Percentiles rank a stretch among this genome's conserved stretches.
These are phyloP conservation scores for Samsoniella hepiali DNA, from an alignment of 2,329 filamentous ascomycete genomes.

Conservation along the genomic window DNA sequence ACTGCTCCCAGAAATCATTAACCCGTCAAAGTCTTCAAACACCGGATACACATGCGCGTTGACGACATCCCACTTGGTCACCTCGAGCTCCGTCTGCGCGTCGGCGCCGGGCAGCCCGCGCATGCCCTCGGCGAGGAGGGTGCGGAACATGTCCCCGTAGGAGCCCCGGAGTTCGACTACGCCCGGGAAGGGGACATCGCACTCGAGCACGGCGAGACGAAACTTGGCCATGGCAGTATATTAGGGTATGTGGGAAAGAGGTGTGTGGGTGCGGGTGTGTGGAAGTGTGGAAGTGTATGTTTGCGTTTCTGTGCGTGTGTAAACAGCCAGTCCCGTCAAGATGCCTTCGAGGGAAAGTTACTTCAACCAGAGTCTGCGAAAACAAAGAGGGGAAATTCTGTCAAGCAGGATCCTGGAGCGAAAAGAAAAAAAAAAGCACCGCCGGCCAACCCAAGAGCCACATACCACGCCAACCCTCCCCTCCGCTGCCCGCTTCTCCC, in stretches of 20 bases:
- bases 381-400: constrained; percentile 2
- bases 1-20: constrained; percentile 36
- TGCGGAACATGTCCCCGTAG: constrained; percentile 33
- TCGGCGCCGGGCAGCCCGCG: constrained; percentile 23
- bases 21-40: constrained; percentile 28
- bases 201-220: constrained; percentile 29
- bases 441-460: constrained; percentile 1
- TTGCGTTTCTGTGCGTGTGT: not conserved
- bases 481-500: not conserved
- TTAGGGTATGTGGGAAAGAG: not conserved
- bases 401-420: not conserved
- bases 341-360: not conserved
- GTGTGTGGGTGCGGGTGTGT: not conserved
- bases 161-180: constrained; percentile 27
- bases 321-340: not conserved
- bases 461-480: not conserved
- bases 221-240: constrained; percentile 22
- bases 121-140: constrained; percentile 28
- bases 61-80: constrained; percentile 33
- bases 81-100: constrained; percentile 23
- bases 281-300: not conserved
- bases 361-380: not conserved
- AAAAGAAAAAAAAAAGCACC: not conserved
- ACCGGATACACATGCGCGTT: constrained; percentile 28
- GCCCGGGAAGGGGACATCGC: constrained; percentile 31